Base-by-base conservation (phyloP, 2,329 filamentous ascomycete genomes). In the Aureobasidium uvarum region DNA sequence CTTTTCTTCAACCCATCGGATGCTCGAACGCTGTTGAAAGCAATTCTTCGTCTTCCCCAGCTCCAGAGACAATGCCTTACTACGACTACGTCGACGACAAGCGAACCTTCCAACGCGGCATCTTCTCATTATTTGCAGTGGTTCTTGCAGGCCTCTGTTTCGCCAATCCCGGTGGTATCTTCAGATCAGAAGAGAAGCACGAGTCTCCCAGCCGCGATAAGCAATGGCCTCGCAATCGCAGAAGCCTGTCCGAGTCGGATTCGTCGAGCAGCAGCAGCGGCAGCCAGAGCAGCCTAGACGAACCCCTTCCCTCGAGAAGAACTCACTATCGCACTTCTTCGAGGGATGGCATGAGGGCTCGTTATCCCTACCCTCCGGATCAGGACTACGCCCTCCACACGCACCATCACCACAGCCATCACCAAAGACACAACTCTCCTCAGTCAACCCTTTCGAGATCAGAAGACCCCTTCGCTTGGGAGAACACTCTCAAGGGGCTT, bases 121-220 rank as follows among this genome's bases (percentile, higher is more conserved):
- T 75, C 31, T 76, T 76, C 65, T 67, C 75, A 41, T 58, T 68
- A 38, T 70, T 69, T 18, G 69, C 73, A 3, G 56, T 76, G 4
- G 68, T 66, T n/a, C 66, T 71, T 31, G 74, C 74, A 25, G 73
- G 70, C 68, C 52, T 74, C 69, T 77, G 75, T 72, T 75, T 73
- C 67, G 52, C 74, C 51, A 74, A 74, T 64, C 74, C 74, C 16
- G 48, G 73, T 52, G 70, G 70, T 62, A 75, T 74, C 66, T 76
- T 75, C 72, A 72, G 75, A 70, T 72, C 66, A 16, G 73, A 73
- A 62, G 33, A 70, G 55, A 68, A 70, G 33, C 67, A 70, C 28
- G 67, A 69, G 45, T 68, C 74, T 2, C 48, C 72, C 60, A 71
- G 31, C 18, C 31, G 73, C 55, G 58, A 67, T n/a, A 62, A 64